A percentile compares a stretch with the other conserved stretches of the same genome.
These are phyloP conservation scores for Sporothrix inflata DNA, from an alignment of 2,329 filamentous ascomycete genomes.

Conservation along the genomic window DNA sequence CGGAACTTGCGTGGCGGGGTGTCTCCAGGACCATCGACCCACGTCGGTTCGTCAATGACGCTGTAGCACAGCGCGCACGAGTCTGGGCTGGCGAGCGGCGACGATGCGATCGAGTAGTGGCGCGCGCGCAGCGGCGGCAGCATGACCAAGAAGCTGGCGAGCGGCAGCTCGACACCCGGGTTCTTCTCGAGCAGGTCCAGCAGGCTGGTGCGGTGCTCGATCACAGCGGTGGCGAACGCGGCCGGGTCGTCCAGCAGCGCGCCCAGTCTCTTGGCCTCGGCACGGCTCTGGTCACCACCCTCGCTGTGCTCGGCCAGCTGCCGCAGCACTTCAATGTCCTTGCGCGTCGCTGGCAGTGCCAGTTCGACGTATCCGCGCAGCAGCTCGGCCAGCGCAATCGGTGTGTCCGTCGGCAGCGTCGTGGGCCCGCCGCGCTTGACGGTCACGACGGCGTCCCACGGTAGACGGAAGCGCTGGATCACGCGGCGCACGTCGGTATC, in stretches of 20 bases:
- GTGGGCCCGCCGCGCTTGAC: slow-evolving; percentile 56
- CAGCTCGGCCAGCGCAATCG: slow-evolving; percentile 64
- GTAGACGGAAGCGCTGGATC: slow-evolving; percentile 65
- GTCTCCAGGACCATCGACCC: neutral
- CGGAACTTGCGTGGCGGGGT: slow-evolving; percentile 42
- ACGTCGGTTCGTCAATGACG: slow-evolving; percentile 66
- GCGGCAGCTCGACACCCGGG: slow-evolving; percentile 55
- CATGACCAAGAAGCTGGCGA: slow-evolving; percentile 64
- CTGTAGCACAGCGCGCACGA: slow-evolving; percentile 67
- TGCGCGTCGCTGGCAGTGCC: slow-evolving; percentile 64
- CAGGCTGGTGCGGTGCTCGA: slow-evolving; percentile 38
- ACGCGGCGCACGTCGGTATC: slow-evolving; percentile 63
- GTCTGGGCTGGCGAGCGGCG: slow-evolving; percentile 57
- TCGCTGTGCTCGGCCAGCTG: slow-evolving; percentile 46
- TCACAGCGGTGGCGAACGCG: neutral
- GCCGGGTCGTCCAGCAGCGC: slow-evolving; percentile 21
- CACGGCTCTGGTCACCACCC: neutral
- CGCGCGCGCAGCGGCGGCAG: slow-evolving; percentile 62
- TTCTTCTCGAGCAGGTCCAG: slow-evolving; percentile 66
- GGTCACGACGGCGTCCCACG: slow-evolving; percentile 68
- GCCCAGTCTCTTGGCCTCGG: neutral
- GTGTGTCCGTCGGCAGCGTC: slow-evolving; percentile 56
- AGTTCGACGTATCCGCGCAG: slow-evolving; percentile 73
- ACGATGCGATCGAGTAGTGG: slow-evolving; percentile 69
- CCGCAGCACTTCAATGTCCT: slow-evolving; percentile 50